A percentile compares a stretch with the other conserved stretches of the same genome.
Evolutionary conservation across 805 yeast species (phyloP).

Genomic region (Kluyveromyces lactis): DNA sequence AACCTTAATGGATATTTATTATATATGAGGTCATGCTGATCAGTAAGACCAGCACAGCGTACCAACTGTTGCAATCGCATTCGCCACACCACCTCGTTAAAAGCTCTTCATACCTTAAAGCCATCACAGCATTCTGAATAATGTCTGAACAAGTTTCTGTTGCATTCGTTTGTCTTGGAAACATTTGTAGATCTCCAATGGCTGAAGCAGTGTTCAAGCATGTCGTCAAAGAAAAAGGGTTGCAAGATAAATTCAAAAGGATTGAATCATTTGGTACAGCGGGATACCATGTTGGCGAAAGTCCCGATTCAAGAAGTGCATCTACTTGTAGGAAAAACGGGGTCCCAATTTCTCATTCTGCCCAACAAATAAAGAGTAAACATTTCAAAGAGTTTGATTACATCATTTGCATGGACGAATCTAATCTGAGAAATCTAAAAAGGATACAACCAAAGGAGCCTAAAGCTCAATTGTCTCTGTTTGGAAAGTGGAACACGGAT

Average conservation of each 20-base stretch:
- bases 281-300: slow-evolving; percentile 74
- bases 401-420: slow-evolving; percentile 63
- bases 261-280: slow-evolving; percentile 90
- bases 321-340: slow-evolving; percentile 61
- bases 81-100: too few species aligned
- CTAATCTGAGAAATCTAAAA: slow-evolving; percentile 44
- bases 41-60: too few species aligned
- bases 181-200: slow-evolving; percentile 95
- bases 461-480: slow-evolving; percentile 46
- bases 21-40: too few species aligned
- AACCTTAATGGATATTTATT: too few species aligned
- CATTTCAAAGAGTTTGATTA: slow-evolving; percentile 58
- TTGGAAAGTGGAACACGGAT: slow-evolving; percentile 75
- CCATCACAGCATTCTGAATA: too few species aligned
- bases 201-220: slow-evolving; percentile 87
- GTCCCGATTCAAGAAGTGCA: slow-evolving; percentile 70
- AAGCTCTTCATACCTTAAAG: too few species aligned
- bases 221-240: slow-evolving; percentile 43
- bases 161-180: slow-evolving; percentile 88
- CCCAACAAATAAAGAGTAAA: slow-evolving; percentile 52
- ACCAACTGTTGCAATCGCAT: too few species aligned
- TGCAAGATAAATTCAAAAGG: slow-evolving; percentile 34
- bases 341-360: slow-evolving; percentile 65
- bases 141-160: slow-evolving; percentile 39
- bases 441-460: slow-evolving; percentile 43